Conservation (phyloP, 1,139 yeast genomes). For the Candida glucosophila region DNA sequence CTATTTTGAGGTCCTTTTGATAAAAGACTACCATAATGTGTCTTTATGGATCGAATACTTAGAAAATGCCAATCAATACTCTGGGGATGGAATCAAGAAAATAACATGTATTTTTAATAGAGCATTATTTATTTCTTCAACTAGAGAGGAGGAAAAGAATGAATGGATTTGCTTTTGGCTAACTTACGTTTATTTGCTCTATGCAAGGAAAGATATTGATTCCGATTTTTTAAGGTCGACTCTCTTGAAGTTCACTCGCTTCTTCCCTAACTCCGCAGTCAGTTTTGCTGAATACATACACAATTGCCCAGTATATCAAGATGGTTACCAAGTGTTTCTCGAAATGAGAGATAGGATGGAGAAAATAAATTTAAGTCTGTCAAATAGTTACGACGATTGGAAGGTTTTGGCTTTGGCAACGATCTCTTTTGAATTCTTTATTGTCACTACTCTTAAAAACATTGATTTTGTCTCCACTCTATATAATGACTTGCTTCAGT, state of each 20-base stretch:
- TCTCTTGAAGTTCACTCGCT: slow-evolving; percentile 13
- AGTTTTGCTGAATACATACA: slow-evolving; percentile 24
- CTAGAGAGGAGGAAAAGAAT: slow-evolving; percentile 1
- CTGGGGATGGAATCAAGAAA: slow-evolving; percentile 7
- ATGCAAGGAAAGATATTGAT: slow-evolving; percentile 8
- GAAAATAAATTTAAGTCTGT: slow-evolving; percentile 11
- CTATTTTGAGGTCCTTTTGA: slow-evolving; percentile 14
- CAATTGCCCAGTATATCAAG: slow-evolving; percentile 10
- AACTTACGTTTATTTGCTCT: slow-evolving; percentile 16
- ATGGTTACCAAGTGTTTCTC: slow-evolving; percentile 6
- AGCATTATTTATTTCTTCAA: slow-evolving; percentile 8
- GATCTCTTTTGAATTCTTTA: slow-evolving; percentile 12
- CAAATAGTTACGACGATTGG: slow-evolving; percentile 24
- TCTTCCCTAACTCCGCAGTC: slow-evolving; percentile 15
- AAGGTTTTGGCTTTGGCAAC: slow-evolving; percentile 24
- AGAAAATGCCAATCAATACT: slow-evolving; percentile 15
- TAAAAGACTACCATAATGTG: slow-evolving; percentile 9
- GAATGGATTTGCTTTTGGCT: slow-evolving; percentile 23
- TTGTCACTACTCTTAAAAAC: slow-evolving; percentile 6
- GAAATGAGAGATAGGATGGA: slow-evolving; percentile 8
- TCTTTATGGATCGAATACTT: slow-evolving; percentile 26
- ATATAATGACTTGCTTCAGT: slow-evolving; percentile 7
- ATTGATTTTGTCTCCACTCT: slow-evolving; percentile 5
- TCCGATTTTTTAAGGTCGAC: slow-evolving; percentile 7
- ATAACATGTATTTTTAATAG: slow-evolving; percentile 15